Conservation (phyloP, 176 grass and related monocot genomes). For the Alopecurus myosuroides region DNA sequence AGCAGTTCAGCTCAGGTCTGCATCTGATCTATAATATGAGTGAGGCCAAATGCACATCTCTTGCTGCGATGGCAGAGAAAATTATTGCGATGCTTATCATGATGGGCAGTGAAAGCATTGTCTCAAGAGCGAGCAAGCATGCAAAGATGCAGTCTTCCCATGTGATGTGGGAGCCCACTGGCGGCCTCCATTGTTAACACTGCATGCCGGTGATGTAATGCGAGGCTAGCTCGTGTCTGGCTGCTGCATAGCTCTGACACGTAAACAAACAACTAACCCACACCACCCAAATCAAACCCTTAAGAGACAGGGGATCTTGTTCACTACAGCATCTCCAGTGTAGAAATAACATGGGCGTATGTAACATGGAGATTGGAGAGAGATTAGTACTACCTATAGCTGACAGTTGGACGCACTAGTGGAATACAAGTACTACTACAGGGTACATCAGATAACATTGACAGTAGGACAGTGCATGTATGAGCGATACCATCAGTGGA, state of each 20-base stretch:
- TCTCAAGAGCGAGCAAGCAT: slow-evolving; percentile 22
- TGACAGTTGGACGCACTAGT: neutral
- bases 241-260: neutral
- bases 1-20: neutral
- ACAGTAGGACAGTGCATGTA: neutral
- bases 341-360: neutral
- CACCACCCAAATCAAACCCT: neutral
- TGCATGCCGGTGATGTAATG: neutral
- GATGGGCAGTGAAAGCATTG: slow-evolving; percentile 22
- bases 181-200: neutral
- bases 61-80: slow-evolving; percentile 18
- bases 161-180: slow-evolving; percentile 26
- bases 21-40: slow-evolving; percentile 33
- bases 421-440: neutral
- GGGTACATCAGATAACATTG: slow-evolving; percentile 13
- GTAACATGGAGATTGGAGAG: neutral
- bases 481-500: slow-evolving; percentile 20
- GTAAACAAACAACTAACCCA: slow-evolving; percentile 1
- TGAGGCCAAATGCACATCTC: slow-evolving; percentile 25
- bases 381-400: too few species aligned
- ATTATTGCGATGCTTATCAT: slow-evolving; percentile 25
- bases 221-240: neutral
- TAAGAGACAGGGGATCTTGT: neutral
- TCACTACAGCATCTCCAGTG: neutral
- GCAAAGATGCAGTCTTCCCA: slow-evolving; percentile 18